Evolutionary conservation across 2,329 filamentous ascomycete species (phyloP).

Genomic region (Dactylellina cionopaga): DNA sequence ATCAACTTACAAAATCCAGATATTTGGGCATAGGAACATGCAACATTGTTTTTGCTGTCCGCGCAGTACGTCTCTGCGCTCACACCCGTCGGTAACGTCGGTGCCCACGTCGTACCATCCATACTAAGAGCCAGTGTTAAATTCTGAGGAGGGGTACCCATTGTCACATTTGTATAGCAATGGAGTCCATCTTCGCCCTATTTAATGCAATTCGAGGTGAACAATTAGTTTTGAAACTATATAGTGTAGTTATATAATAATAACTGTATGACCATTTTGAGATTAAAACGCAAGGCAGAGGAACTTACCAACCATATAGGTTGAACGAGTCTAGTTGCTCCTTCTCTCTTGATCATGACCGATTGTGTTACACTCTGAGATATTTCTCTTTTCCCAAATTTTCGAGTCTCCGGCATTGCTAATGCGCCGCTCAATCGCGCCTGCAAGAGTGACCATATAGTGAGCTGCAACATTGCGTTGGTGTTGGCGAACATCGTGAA

Average conservation of each 20-base stretch:
- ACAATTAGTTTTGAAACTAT: background rate
- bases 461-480: slow-evolving; percentile 38
- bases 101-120: slow-evolving; percentile 45
- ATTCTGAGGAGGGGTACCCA: slow-evolving; percentile 46
- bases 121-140: slow-evolving; percentile 34
- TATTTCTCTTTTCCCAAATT: slow-evolving; percentile 8
- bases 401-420: slow-evolving; percentile 12
- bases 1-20: slow-evolving; percentile 45
- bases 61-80: slow-evolving; percentile 18
- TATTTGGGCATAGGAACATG: slow-evolving; percentile 36
- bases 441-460: slow-evolving; percentile 8
- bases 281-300: background rate
- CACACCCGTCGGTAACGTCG: slow-evolving; percentile 35
- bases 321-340: slow-evolving; percentile 24
- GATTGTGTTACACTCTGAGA: slow-evolving; percentile 24
- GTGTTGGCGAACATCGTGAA: slow-evolving; percentile 36
- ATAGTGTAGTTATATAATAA: too few species aligned
- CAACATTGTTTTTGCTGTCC: slow-evolving; percentile 18
- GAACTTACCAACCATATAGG: slow-evolving; percentile 44
- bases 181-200: slow-evolving; percentile 39
- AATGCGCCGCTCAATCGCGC: slow-evolving; percentile 2
- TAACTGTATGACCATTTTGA: too few species aligned
- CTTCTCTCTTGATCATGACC: background rate
- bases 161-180: slow-evolving; percentile 42
- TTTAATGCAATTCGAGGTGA: background rate